These are phyloP conservation scores for Colletotrichum echinochloae DNA, from an alignment of 2,329 filamentous ascomycete species.

Conservation along the genomic window DNA sequence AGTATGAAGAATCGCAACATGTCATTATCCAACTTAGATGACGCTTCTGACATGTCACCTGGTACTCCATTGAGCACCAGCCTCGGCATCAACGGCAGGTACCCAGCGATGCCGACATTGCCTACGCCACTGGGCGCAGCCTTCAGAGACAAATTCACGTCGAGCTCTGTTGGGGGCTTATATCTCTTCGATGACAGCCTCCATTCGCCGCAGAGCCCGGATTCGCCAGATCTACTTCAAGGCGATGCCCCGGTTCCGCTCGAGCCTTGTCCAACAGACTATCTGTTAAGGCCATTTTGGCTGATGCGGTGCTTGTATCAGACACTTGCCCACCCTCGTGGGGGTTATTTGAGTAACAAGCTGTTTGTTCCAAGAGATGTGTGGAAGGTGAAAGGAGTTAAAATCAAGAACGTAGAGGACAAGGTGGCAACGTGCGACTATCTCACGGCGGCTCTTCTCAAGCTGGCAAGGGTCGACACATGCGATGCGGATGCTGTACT, in stretches of 20 bases:
- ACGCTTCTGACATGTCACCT: constrained; percentile 75
- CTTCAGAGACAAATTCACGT: constrained; percentile 69
- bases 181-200: constrained; percentile 89
- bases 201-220: constrained; percentile 73
- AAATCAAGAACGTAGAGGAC: constrained; percentile 90
- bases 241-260: constrained; percentile 79
- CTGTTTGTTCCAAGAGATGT: constrained; percentile 93
- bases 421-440: constrained; percentile 94
- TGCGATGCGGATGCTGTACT: constrained; percentile 91
- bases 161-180: constrained; percentile 73
- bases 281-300: constrained; percentile 95
- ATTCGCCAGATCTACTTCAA: constrained; percentile 72
- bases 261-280: constrained; percentile 91
- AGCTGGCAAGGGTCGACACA: constrained; percentile 85
- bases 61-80: constrained; percentile 79
- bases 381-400: constrained; percentile 94
- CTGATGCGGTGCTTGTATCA: constrained; percentile 95
- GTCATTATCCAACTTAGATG: constrained; percentile 72
- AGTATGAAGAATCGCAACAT: constrained; percentile 81
- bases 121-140: constrained; percentile 76
- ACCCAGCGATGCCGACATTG: constrained; percentile 70
- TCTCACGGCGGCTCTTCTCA: constrained; percentile 87
- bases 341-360: constrained; percentile 91
- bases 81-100: constrained; percentile 64
- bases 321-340: constrained; percentile 89